These are phyloP conservation scores for Nakazawaea holstii DNA, from an alignment of 805 yeast species.

Conservation along the genomic window DNA sequence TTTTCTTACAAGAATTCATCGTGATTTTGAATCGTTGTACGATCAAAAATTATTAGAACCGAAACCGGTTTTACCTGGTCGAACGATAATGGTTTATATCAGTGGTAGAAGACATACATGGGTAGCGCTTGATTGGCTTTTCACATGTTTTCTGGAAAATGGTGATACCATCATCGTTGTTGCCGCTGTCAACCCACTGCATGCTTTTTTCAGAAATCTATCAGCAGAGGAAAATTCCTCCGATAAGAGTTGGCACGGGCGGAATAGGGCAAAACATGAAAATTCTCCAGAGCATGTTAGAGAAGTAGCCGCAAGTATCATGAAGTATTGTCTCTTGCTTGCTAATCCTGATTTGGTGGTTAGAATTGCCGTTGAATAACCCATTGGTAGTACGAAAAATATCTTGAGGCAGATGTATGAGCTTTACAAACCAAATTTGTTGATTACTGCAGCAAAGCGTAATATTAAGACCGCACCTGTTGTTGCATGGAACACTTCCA, in stretches of 20 bases:
- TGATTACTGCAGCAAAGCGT: slow-evolving; percentile 41
- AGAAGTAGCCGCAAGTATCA: slow-evolving; percentile 40
- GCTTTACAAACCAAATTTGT: slow-evolving; percentile 56
- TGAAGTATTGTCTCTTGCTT: slow-evolving; percentile 46
- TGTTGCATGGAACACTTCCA: slow-evolving; percentile 55
- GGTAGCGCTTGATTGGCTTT: slow-evolving; percentile 74
- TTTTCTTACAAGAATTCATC: slow-evolving; percentile 42
- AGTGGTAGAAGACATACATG: slow-evolving; percentile 75
- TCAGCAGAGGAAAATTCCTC: slow-evolving; percentile 12
- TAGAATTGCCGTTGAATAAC: slow-evolving; percentile 55
- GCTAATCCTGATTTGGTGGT: slow-evolving; percentile 40
- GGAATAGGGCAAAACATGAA: slow-evolving; percentile 30
- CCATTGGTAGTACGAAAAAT: slow-evolving; percentile 50
- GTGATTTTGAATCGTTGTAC: slow-evolving; percentile 41
- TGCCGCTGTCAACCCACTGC: slow-evolving; percentile 39
- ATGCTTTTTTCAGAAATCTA: slow-evolving; percentile 18
- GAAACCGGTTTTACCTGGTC: slow-evolving; percentile 39
- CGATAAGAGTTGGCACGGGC: slow-evolving; percentile 15
- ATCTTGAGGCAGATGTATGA: slow-evolving; percentile 55
- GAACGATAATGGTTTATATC: slow-evolving; percentile 59
- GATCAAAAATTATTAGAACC: slow-evolving; percentile 26
- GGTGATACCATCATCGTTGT: slow-evolving; percentile 66
- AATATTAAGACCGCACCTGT: slow-evolving; percentile 28
- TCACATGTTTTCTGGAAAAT: slow-evolving; percentile 46
- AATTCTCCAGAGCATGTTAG: slow-evolving; percentile 43